phyloP scores from a whole-genome alignment of 805 yeast genomes.

The Torulaspora franciscae region DNA sequence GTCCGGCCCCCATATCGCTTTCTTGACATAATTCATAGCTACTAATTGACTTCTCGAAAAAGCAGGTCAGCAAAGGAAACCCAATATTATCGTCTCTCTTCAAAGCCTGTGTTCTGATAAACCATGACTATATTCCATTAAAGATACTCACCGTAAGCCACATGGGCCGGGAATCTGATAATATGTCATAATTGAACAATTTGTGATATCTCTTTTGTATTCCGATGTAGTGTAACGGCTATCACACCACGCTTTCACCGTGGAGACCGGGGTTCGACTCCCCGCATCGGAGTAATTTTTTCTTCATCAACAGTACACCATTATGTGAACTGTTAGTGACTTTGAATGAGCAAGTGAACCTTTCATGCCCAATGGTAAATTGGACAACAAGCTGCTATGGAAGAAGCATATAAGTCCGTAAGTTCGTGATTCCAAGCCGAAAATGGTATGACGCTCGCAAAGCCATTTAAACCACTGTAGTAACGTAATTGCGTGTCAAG shows the following conservation, averaged over 20 bases:
- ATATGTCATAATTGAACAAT: background rate
- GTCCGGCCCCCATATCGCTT: slow-evolving; percentile 94
- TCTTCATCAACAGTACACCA: too few relatives aligned
- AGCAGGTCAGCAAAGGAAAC: background rate
- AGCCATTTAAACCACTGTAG: too few relatives aligned
- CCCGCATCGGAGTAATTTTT: slow-evolving; percentile 28
- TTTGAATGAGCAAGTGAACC: too few relatives aligned
- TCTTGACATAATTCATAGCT: slow-evolving; percentile 75
- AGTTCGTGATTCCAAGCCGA: too few relatives aligned
- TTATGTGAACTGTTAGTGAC: too few relatives aligned
- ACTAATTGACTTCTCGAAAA: background rate
- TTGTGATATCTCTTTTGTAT: background rate
- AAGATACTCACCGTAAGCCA: too few relatives aligned
- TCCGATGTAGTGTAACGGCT: slow-evolving; percentile 35
- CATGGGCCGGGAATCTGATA: too few relatives aligned
- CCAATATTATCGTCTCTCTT: background rate
- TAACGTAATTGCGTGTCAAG: too few relatives aligned
- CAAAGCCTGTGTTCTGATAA: background rate
- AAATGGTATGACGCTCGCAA: too few relatives aligned
- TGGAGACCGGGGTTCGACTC: slow-evolving; percentile 35
- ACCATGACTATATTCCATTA: background rate
- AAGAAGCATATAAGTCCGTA: too few relatives aligned
- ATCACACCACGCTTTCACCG: slow-evolving; percentile 34
- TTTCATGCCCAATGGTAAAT: too few relatives aligned
- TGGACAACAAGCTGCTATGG: too few relatives aligned